Evolutionary conservation across 257 asterid genomes (phyloP).

Genomic region (Leonotis leonurus): DNA sequence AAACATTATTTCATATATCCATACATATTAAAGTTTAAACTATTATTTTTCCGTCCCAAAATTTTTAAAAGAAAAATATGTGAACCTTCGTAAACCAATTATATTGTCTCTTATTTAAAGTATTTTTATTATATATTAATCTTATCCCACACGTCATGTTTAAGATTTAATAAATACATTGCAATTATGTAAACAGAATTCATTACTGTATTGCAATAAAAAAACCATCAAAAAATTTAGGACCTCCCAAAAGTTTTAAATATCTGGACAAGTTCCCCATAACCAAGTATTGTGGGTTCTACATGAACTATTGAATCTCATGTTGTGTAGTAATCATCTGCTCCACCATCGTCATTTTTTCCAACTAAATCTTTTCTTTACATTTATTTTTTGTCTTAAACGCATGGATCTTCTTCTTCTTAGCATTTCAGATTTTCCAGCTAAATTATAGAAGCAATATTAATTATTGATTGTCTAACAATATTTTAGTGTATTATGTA

Average conservation of each 20-base stretch:
- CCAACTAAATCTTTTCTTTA: constrained; percentile 16
- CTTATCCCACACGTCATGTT: neutral
- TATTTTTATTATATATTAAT: too few relatives aligned
- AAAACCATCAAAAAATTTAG: neutral
- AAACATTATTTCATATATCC: too few relatives aligned
- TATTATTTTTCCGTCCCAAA: too few relatives aligned
- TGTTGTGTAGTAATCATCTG: constrained; percentile 17
- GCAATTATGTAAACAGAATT: neutral
- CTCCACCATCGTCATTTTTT: constrained; percentile 9
- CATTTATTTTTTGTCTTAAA: constrained; percentile 23
- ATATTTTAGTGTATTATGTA: neutral
- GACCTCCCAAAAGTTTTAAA: constrained; percentile 9
- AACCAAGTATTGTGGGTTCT: constrained; percentile 15
- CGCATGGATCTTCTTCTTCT: neutral
- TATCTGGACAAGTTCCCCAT: constrained; percentile 10
- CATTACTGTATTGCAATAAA: neutral
- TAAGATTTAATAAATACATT: neutral
- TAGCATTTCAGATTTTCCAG: neutral
- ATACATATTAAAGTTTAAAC: too few relatives aligned
- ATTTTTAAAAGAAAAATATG: neutral
- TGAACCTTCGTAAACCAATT: neutral
- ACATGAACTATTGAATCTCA: constrained; percentile 3
- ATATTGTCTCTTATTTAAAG: neutral
- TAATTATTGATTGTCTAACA: constrained; percentile 1
- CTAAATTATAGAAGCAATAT: neutral